phyloP scores from a whole-genome alignment of 2,329 filamentous ascomycete genomes.

The Clarireedia hainanense region DNA sequence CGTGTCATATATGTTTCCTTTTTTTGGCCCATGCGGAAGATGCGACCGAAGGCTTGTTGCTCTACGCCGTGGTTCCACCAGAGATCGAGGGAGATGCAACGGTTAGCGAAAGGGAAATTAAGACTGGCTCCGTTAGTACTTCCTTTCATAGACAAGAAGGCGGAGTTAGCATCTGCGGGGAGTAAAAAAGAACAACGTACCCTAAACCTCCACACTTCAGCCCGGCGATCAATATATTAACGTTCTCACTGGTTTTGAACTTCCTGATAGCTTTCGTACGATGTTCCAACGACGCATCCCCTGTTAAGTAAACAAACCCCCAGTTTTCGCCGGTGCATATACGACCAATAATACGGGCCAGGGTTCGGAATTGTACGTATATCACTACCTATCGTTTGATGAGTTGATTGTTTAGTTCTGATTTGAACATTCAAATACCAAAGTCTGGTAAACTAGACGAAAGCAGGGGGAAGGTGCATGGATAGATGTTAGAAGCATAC shows the following conservation, averaged over 20 bases:
- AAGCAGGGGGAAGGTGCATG: background rate
- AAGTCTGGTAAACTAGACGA: background rate
- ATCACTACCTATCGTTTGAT: constrained; percentile 33
- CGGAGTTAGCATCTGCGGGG: background rate
- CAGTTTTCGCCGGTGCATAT: constrained; percentile 44
- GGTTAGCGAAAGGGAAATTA: constrained; percentile 49
- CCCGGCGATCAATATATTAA: constrained; percentile 45
- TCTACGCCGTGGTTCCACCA: constrained; percentile 38
- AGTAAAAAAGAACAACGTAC: constrained; percentile 17
- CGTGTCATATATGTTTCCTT: constrained; percentile 52
- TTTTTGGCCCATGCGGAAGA: constrained; percentile 57
- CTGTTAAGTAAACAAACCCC: constrained; percentile 35
- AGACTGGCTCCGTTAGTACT: constrained; percentile 28
- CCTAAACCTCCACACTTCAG: constrained; percentile 45
- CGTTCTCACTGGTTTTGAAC: constrained; percentile 35
- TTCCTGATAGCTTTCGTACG: constrained; percentile 38
- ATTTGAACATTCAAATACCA: background rate
- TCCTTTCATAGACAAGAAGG: background rate
- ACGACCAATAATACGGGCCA: constrained; percentile 41
- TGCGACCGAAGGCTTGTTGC: constrained; percentile 53
- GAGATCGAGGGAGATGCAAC: constrained; percentile 34
- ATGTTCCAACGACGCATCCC: constrained; percentile 36
- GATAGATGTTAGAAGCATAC: constrained; percentile 15
- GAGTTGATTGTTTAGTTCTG: background rate
- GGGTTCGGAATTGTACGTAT: constrained; percentile 50